Evolutionary conservation across 805 yeast genomes (phyloP), one percentile per base, ranked within the genome.

Genomic region (Starmerella asiatica): DNA sequence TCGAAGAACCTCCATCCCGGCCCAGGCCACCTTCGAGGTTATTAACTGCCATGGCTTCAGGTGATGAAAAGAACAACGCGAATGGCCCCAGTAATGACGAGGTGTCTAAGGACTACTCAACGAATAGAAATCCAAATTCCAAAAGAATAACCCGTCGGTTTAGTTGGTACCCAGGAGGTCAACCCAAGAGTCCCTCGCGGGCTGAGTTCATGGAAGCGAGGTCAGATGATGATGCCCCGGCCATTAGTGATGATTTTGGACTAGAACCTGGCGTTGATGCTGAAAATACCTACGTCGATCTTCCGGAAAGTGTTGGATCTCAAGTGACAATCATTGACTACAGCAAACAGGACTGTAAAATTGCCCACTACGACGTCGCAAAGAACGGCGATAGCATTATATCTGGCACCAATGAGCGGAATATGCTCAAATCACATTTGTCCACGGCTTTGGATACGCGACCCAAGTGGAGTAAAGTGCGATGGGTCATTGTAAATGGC

Each of bases 211-310:
- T n/a, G n/a, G n/a, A n/a, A n/a, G n/a, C n/a, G n/a, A n/a, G n/a
- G n/a, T n/a, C n/a, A n/a, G 26, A 11, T 23, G 26, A 11, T 7
- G 26, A 23, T 23, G 26, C 7, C 26, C 11, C 9, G 9, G 11
- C 26, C 9, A 11, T 11, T 4, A 5, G 4, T 14, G 37, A 34
- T 1, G 34, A 21, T 34, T 64, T 71, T 4, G 72, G 68, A 19
- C 69, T 73, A 70, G 79, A 73, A 48, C 79, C 79, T 0, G 79
- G 79, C 16, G 63, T 73, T 21, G 70, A 73, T 49, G 60, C 70
- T 26, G 54, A 63, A 7, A 68, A 69, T 1, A 73, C 76, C 1
- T 65, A 60, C 18, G 75, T 74, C 4, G 62, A 69, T 7, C 52
- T 72, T n/a, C 48, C 48, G 1, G 63, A 64, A 12, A 61, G 73